These are phyloP conservation scores for Jatropha podagrica DNA, from an alignment of 441 rosid species.

Conservation along the genomic window DNA sequence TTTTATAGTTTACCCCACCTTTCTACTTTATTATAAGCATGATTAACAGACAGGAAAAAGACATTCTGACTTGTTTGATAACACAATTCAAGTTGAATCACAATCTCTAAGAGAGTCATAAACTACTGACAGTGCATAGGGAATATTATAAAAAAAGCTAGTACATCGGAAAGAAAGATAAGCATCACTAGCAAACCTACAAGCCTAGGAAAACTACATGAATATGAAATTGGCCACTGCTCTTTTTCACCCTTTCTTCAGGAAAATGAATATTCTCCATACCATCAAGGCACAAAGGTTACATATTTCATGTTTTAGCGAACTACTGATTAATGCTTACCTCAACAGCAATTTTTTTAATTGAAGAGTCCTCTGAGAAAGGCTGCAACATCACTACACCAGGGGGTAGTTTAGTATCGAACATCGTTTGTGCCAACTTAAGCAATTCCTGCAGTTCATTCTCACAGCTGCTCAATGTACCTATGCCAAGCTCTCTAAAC, in stretches of 20 bases:
- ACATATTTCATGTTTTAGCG: background rate
- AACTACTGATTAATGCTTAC: constrained; percentile 32
- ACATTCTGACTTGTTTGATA: background rate
- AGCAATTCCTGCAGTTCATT: constrained; percentile 76
- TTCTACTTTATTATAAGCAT: background rate
- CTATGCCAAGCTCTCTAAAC: constrained; percentile 81
- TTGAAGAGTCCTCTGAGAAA: constrained; percentile 80
- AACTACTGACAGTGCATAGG: background rate
- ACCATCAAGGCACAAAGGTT: background rate
- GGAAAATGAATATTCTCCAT: background rate
- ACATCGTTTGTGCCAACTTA: constrained; percentile 83
- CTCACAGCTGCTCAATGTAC: constrained; percentile 53
- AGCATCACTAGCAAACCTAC: too few relatives aligned
- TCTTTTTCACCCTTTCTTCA: background rate
- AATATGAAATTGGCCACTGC: background rate
- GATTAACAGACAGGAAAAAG: background rate
- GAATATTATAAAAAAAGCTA: too few relatives aligned
- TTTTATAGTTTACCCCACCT: background rate
- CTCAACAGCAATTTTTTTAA: constrained; percentile 74
- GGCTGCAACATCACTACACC: constrained; percentile 87
- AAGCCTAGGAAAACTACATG: background rate
- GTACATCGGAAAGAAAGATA: too few relatives aligned
- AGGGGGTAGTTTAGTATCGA: constrained; percentile 84
- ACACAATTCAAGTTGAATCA: constrained; percentile 1
- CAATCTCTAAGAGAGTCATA: background rate